Conservation (phyloP, 306 rosid genomes). For the Vigna nakashimae region DNA sequence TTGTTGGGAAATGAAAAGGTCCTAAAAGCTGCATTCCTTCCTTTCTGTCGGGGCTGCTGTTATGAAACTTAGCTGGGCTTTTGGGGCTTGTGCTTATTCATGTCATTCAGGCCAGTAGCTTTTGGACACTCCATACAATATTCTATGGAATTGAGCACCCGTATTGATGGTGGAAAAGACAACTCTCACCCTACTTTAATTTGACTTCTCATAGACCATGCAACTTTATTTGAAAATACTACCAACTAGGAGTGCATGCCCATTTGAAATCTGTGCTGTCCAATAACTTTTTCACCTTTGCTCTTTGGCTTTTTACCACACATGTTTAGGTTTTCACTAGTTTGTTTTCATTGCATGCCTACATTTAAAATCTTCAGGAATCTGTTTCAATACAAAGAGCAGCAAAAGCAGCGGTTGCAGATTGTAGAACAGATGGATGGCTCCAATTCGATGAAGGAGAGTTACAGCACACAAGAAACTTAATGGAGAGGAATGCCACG, state of each 20-base stretch:
- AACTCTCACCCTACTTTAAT: constrained; percentile 51
- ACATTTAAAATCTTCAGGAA: constrained; percentile 61
- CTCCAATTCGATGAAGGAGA: constrained; percentile 71
- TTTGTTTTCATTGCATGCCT: constrained; percentile 34
- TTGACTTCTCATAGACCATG: constrained; percentile 50
- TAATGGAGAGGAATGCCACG: constrained; percentile 83
- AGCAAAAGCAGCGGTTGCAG: constrained; percentile 58
- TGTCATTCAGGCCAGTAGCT: constrained; percentile 54
- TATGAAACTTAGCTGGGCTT: constrained; percentile 69
- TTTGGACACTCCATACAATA: constrained; percentile 38
- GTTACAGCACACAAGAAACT: constrained; percentile 70
- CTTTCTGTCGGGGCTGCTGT: constrained; percentile 92
- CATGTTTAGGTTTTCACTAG: constrained; percentile 39
- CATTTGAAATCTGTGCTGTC: constrained; percentile 48
- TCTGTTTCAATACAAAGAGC: constrained; percentile 66
- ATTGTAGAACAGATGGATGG: constrained; percentile 76
- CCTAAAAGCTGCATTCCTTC: constrained; percentile 89
- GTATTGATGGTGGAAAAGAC: constrained; percentile 47
- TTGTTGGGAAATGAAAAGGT: constrained; percentile 92
- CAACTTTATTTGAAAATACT: constrained; percentile 37
- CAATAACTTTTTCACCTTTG: constrained; percentile 32
- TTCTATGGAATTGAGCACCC: constrained; percentile 53
- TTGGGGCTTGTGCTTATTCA: constrained; percentile 81
- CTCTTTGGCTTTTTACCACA: constrained; percentile 30
- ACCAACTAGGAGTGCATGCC: constrained; percentile 44